Evolutionary conservation across 73 alveolate species (phyloP).

Genomic region (Diophrys appendiculata): DNA sequence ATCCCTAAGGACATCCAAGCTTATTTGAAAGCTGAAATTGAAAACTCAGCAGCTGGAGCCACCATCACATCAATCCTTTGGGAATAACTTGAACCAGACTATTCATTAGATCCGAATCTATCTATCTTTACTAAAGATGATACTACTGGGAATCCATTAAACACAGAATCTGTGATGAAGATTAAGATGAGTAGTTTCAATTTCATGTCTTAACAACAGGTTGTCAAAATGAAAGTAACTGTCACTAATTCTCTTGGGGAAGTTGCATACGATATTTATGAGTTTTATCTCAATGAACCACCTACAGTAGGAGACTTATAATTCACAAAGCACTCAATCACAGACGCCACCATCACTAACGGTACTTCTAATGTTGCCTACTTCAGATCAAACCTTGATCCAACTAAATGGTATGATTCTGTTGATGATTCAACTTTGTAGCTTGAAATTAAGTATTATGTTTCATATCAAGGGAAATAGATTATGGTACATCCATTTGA

Average conservation of each 20-base stretch:
- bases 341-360: constrained; percentile 7
- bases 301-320: constrained; percentile 31
- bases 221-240: constrained; percentile 24
- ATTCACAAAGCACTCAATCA: not conserved
- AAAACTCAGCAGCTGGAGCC: constrained; percentile 43
- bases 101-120: constrained; percentile 6
- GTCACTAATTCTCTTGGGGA: constrained; percentile 51
- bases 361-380: not conserved
- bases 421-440: constrained; percentile 36
- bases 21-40: constrained; percentile 35
- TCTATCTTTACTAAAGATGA: constrained; percentile 12
- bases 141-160: constrained; percentile 1
- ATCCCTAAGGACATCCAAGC: constrained; percentile 44
- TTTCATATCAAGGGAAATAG: not conserved
- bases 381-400: not conserved
- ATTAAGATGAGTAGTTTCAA: constrained; percentile 30
- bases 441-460: constrained; percentile 24
- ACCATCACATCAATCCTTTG: constrained; percentile 23
- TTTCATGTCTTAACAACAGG: constrained; percentile 17
- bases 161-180: constrained; percentile 8
- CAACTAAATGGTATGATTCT: constrained; percentile 47
- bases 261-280: constrained; percentile 39
- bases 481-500: not conserved
- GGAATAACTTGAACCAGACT: constrained; percentile 36
- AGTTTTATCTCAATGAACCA: constrained; percentile 41